phyloP scores from a whole-genome alignment of 495 filamentous ascomycete species.

The Aspergillus sparsus region DNA sequence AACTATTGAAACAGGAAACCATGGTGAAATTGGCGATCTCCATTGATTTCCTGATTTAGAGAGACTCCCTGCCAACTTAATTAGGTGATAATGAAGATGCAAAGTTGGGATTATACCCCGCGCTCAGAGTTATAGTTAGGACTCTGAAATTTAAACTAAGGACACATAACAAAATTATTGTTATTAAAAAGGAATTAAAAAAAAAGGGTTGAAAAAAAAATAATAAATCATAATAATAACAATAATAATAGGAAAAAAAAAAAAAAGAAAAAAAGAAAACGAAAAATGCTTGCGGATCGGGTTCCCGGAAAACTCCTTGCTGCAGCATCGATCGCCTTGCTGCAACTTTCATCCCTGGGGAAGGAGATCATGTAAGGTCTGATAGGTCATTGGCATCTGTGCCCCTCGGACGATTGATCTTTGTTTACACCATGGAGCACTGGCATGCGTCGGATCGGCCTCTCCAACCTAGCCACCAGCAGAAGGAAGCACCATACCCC shows the following conservation, averaged over 20 bases:
- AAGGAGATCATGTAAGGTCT: slow-evolving; percentile 50
- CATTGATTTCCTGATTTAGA: no score
- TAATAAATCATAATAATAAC: no score
- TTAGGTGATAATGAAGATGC: neutral
- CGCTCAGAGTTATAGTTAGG: neutral
- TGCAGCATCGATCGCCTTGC: slow-evolving; percentile 45
- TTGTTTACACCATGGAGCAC: slow-evolving; percentile 47
- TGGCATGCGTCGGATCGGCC: slow-evolving; percentile 42
- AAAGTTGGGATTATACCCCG: neutral
- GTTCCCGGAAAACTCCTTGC: slow-evolving; percentile 38
- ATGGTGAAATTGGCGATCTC: no score
- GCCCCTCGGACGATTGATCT: slow-evolving; percentile 33
- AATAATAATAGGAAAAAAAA: neutral
- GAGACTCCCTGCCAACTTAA: neutral
- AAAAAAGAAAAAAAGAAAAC: slow-evolving; percentile 3
- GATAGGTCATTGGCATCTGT: slow-evolving; percentile 47
- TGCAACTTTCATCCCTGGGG: slow-evolving; percentile 43
- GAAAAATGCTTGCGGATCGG: slow-evolving; percentile 21
- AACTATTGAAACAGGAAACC: neutral
- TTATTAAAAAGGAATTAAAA: neutral
- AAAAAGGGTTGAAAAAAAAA: neutral
- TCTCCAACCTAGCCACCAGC: slow-evolving; percentile 34
- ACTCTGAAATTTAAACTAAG: neutral
- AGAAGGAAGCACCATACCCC: neutral
- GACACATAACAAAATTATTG: neutral